Evolutionary conservation across 495 filamentous ascomycete genomes (phyloP).

Genomic region (Penicillium paradoxum): DNA sequence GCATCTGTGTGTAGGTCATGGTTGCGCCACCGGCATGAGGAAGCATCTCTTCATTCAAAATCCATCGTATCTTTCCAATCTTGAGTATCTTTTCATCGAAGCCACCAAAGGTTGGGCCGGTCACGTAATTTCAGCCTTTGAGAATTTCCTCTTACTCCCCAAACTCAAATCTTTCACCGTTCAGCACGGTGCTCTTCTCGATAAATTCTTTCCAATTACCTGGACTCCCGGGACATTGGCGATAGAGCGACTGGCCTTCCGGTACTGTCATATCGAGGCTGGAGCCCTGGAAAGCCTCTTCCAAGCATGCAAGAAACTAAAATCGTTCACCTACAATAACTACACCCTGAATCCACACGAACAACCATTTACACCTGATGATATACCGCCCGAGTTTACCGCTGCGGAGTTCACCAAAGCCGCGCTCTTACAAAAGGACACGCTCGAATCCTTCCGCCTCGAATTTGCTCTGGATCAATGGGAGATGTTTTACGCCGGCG

Average conservation of each 20-base stretch:
- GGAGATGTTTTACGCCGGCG: background rate
- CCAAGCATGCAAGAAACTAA: constrained; percentile 20
- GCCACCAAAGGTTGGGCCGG: background rate
- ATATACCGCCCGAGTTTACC: constrained; percentile 5
- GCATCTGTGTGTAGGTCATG: constrained; percentile 6
- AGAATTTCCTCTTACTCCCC: constrained; percentile 12
- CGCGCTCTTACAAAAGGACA: constrained; percentile 20
- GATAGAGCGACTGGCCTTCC: constrained; percentile 6
- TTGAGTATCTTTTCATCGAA: constrained; percentile 11
- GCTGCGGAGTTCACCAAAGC: constrained; percentile 16
- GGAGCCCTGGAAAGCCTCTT: constrained; percentile 10
- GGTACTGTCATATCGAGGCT: constrained; percentile 14
- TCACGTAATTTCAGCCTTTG: constrained; percentile 7
- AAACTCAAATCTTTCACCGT: constrained; percentile 4
- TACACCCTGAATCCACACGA: constrained; percentile 6
- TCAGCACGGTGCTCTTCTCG: constrained; percentile 13
- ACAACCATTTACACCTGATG: background rate
- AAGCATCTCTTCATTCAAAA: constrained; percentile 11
- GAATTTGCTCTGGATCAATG: constrained; percentile 6
- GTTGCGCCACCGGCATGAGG: constrained; percentile 9
- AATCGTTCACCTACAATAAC: constrained; percentile 11
- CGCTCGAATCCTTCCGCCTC: constrained; percentile 15
- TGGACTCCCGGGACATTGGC: constrained; percentile 13
- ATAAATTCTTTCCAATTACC: constrained; percentile 3
- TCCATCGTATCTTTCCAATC: constrained; percentile 18